Base-by-base conservation (phyloP, 2,329 filamentous ascomycete species). In the Epichloe aotearoae region DNA sequence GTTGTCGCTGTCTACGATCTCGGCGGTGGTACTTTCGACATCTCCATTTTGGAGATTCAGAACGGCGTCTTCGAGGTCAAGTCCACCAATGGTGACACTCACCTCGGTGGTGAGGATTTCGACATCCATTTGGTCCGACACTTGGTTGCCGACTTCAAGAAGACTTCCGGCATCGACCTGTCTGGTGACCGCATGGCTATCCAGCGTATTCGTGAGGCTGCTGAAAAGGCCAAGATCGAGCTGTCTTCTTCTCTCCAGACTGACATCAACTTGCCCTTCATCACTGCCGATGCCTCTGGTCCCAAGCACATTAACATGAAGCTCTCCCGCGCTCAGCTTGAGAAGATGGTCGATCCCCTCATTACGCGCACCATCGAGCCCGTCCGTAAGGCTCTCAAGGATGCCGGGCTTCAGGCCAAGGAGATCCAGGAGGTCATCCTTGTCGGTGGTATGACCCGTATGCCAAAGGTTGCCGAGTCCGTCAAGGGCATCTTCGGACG, bases 171-270 rank as follows among this genome's bases (percentile, higher is more conserved):
- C 57, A 86, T 96, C 58, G 91, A 97, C 68, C 82, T 97, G 60
- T 86, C 88, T 53, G 75, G 73, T 65, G 91, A 97, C 76, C 89
- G 91, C 70, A 96, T 96, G 90, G 91, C 91, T 62, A 95, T 97
- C 66, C 91, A 96, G 81, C 85, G 91, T 82, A 96, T 97, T 69
- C 90, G 91, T 74, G 91, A 96, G 77, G 91, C 90, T 61, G 89
- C 90, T 61, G 91, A 97, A 81, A 96, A 96, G 83, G 91, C 91
- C 67, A 97, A 97, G 88, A 96, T 96, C 64, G 91, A 96, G 76
- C 78, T 97, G 60, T 97, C 91, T 12, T 96, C 90, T 36, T 90
- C 90, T 52, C 81, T 90, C 60, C 88, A 95, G 72, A 97, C 91
- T 60, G 91, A 96, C 66, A 96, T 97, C 75, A 95, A 95, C 79